These are phyloP conservation scores for Gymnopus androsaceus DNA, from an alignment of 1,284 basidiomycete genomes.

Conservation along the genomic window DNA sequence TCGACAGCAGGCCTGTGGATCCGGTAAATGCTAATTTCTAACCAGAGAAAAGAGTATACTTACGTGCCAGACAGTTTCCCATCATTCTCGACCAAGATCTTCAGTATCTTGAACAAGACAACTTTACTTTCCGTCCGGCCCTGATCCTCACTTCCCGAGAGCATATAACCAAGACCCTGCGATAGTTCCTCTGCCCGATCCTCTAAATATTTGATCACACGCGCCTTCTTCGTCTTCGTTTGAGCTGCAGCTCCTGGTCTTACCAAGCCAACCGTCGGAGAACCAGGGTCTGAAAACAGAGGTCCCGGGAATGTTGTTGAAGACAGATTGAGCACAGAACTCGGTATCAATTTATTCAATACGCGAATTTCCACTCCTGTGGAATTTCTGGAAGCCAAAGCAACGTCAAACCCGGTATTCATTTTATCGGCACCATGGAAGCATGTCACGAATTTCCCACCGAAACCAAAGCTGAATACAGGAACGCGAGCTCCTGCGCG, in stretches of 20 bases:
- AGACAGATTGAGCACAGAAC: slow-evolving; percentile 61
- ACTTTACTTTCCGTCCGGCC: slow-evolving; percentile 76
- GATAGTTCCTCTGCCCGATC: slow-evolving; percentile 77
- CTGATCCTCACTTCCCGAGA: slow-evolving; percentile 51
- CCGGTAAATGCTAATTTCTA: slow-evolving; percentile 16
- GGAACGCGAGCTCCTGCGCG: slow-evolving; percentile 76
- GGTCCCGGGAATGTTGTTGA: slow-evolving; percentile 80
- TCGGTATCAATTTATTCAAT: slow-evolving; percentile 69
- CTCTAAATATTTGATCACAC: slow-evolving; percentile 75
- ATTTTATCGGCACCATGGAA: slow-evolving; percentile 76
- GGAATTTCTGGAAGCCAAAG: slow-evolving; percentile 69
- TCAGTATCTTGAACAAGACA: slow-evolving; percentile 74
- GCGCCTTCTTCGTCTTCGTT: slow-evolving; percentile 82
- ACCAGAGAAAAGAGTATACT: slow-evolving; percentile 41
- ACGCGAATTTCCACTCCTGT: slow-evolving; percentile 71
- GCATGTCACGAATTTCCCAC: slow-evolving; percentile 83
- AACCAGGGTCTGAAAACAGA: slow-evolving; percentile 75
- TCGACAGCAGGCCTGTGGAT: slow-evolving; percentile 69
- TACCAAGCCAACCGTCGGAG: slow-evolving; percentile 69
- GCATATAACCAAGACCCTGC: slow-evolving; percentile 74
- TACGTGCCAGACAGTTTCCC: slow-evolving; percentile 86
- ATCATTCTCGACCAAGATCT: slow-evolving; percentile 83
- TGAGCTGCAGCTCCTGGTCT: slow-evolving; percentile 62
- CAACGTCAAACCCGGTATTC: slow-evolving; percentile 76
- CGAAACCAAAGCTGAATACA: slow-evolving; percentile 86